phyloP scores from a whole-genome alignment of 495 filamentous ascomycete genomes.

The Corynascus novoguineensis region DNA sequence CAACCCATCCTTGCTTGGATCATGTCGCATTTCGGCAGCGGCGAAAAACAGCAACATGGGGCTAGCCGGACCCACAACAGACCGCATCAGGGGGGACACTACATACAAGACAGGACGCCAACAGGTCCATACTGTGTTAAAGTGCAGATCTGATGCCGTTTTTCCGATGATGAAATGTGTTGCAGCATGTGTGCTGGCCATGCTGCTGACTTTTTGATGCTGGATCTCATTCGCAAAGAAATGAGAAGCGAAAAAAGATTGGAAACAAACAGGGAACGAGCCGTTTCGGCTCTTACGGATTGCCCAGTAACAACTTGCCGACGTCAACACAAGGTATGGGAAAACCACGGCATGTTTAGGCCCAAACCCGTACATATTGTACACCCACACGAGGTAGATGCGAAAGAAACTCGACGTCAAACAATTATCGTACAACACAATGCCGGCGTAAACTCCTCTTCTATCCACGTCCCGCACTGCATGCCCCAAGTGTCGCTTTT shows the following conservation, averaged over 20 bases:
- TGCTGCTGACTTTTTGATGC: too few relatives aligned
- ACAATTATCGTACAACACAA: slow-evolving; percentile 6
- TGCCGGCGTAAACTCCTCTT: background rate
- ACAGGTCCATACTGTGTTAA: background rate
- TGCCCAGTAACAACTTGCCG: too few relatives aligned
- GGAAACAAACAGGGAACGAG: too few relatives aligned
- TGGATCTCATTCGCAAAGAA: too few relatives aligned
- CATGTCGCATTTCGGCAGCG: background rate
- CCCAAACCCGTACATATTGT: background rate
- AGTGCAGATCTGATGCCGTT: slow-evolving; percentile 5
- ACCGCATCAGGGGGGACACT: too few relatives aligned
- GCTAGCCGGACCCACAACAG: background rate
- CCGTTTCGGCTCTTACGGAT: too few relatives aligned
- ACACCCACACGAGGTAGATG: background rate
- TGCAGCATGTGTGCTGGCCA: too few relatives aligned
- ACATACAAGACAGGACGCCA: background rate
- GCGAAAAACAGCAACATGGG: background rate
- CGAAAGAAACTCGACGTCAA: background rate
- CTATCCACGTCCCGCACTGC: background rate
- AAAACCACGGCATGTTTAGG: too few relatives aligned
- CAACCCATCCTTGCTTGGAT: background rate
- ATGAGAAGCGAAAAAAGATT: too few relatives aligned
- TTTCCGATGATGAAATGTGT: background rate
- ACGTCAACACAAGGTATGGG: too few relatives aligned
- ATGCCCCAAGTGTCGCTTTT: background rate